Evolutionary conservation across 371 early-diverging fungal species (phyloP).

Genomic region (Rhizomucor pusillus): DNA sequence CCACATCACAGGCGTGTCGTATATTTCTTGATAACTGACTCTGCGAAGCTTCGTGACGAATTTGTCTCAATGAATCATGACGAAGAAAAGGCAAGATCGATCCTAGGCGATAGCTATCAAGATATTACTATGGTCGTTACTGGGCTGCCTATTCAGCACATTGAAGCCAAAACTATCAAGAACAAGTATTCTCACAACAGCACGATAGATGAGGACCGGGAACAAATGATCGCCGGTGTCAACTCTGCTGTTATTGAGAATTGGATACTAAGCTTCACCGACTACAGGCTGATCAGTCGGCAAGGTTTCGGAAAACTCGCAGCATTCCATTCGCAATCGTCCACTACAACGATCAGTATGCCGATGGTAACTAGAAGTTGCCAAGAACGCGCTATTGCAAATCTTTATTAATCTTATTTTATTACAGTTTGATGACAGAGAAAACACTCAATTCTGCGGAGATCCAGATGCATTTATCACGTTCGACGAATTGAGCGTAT

Average conservation of each 20-base stretch:
- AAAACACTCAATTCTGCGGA: slow-evolving; percentile 25
- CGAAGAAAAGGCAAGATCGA: slow-evolving; percentile 1
- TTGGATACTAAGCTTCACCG: slow-evolving; percentile 46
- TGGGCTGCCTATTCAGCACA: slow-evolving; percentile 49
- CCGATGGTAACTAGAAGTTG: slow-evolving; percentile 17
- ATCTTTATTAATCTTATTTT: not conserved
- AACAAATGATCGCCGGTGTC: slow-evolving; percentile 32
- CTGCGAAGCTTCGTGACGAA: slow-evolving; percentile 21
- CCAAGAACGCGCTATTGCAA: not conserved
- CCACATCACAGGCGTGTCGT: slow-evolving; percentile 27
- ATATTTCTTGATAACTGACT: slow-evolving; percentile 36
- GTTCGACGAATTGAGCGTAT: slow-evolving; percentile 26
- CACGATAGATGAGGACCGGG: slow-evolving; percentile 22
- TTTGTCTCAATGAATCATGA: slow-evolving; percentile 27
- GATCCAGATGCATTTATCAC: slow-evolving; percentile 21
- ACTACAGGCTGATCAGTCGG: slow-evolving; percentile 45
- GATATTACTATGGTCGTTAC: slow-evolving; percentile 39
- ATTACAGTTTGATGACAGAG: slow-evolving; percentile 4
- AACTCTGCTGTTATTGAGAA: slow-evolving; percentile 53
- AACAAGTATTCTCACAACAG: slow-evolving; percentile 13
- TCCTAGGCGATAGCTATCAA: slow-evolving; percentile 19
- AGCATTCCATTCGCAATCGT: slow-evolving; percentile 22
- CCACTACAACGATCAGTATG: slow-evolving; percentile 27
- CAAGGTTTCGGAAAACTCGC: slow-evolving; percentile 54
- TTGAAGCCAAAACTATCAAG: slow-evolving; percentile 40